Evolutionary conservation across 2,329 filamentous ascomycete species (phyloP), one percentile per base, ranked within the genome.

Genomic region (Waltergamsia citrina): DNA sequence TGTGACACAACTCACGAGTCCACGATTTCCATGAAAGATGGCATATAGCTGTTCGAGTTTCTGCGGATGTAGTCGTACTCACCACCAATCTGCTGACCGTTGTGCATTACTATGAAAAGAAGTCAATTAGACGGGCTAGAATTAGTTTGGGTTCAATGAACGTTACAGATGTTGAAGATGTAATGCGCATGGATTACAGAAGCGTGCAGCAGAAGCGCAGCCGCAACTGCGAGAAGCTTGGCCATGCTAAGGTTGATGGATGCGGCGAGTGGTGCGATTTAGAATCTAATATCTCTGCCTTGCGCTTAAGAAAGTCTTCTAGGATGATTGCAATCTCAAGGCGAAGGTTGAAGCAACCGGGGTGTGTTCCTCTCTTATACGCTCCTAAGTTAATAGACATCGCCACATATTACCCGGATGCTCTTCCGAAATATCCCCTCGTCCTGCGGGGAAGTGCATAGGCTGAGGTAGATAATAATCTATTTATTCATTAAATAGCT

Each of bases 11-110:
- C 31, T 33, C 15, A 33, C 31, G 31, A 33, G 31, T 22, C 25
- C n/a, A 61, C 46, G 33, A 57, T 49, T 41, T 57, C 54, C 34
- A 41, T 43, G 48, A 56, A 58, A 28, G 53, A 49, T 7, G 55
- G 56, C 47, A 49, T 54, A 45, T 58, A 59, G 16, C 43, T 45
- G 46, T 59, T 60, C 40, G 53, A 57, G 45, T 62, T 60, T 37
- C 43, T 48, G 39, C 67, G 63, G 43, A 70, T 61, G 53, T 69
- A 69, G 27, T 54, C 53, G 48, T 58, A 63, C 38, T 63, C 58
- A 30, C 57, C 59, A 29, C 59, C 62, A 35, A 55, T 49, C 34
- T 49, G 53, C 38, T 51, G 45, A 44, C 58, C 65, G 46, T 68
- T 66, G 49, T 65, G 57, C 32, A 58, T 53, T 30, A 60, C 32